Evolutionary conservation across 1,139 yeast species (phyloP).

Genomic region (Taphrina betulina): DNA sequence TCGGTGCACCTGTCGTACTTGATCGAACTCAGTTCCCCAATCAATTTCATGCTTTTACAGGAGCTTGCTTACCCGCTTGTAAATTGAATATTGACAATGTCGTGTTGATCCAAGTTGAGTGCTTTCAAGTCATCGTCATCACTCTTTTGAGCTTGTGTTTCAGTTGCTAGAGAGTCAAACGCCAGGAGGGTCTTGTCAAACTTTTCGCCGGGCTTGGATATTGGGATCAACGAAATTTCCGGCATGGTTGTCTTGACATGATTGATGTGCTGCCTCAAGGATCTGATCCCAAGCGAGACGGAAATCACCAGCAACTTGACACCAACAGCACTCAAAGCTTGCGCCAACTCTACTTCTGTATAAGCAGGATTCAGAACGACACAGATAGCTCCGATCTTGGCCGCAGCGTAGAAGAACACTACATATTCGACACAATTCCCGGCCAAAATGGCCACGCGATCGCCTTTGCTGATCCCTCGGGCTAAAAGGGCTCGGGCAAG

Average conservation of each 20-base stretch:
- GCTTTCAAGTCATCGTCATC: no score
- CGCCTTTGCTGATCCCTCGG: slow-evolving; percentile 40
- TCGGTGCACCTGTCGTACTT: slow-evolving; percentile 69
- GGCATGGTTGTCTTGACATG: slow-evolving; percentile 7
- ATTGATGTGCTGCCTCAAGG: slow-evolving; percentile 31
- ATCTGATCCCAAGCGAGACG: slow-evolving; percentile 36
- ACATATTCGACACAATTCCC: slow-evolving; percentile 45
- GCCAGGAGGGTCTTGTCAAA: no score
- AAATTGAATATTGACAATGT: slow-evolving; percentile 48
- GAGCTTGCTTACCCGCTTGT: slow-evolving; percentile 51
- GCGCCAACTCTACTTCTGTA: slow-evolving; percentile 42
- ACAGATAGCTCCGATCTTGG: slow-evolving; percentile 43
- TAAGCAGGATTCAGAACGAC: slow-evolving; percentile 45
- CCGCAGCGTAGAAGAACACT: slow-evolving; percentile 43
- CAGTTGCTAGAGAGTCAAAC: no score
- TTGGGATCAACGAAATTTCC: neutral
- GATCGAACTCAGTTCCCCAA: neutral
- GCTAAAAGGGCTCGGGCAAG: slow-evolving; percentile 35
- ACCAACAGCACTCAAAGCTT: slow-evolving; percentile 41
- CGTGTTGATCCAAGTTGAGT: slow-evolving; percentile 41
- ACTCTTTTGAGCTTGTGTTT: no score
- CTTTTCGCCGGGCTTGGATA: slow-evolving; percentile 1
- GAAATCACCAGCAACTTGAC: slow-evolving; percentile 42
- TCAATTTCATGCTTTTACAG: neutral
- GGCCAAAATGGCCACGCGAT: slow-evolving; percentile 43